Base-by-base conservation (phyloP, 495 filamentous ascomycete genomes). In the Aspergillus heteromorphus region DNA sequence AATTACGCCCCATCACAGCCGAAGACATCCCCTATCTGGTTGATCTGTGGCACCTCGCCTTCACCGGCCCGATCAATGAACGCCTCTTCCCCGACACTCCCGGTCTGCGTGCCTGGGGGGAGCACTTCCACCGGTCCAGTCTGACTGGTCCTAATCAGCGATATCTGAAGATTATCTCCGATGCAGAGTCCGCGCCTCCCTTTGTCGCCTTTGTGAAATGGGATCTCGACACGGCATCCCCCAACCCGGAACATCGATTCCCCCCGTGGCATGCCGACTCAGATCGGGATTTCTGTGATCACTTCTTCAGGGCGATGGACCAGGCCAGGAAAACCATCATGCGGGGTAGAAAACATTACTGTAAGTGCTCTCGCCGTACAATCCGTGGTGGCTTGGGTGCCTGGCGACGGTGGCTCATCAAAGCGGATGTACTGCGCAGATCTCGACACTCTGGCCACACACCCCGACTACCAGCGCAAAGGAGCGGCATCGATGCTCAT, bases 401-500 rank as follows among this genome's bases (percentile, higher is more conserved):
- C n/a, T n/a, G n/a, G n/a, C n/a, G n/a, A n/a, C n/a, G n/a, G n/a
- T n/a, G n/a, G n/a, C n/a, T n/a, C n/a, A n/a, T n/a, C n/a, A n/a
- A n/a, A n/a, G n/a, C n/a, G n/a, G n/a, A n/a, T n/a, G n/a, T n/a
- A n/a, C n/a, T n/a, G 2, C 11, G 13, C 20, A 69, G 68, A 62
- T 48, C 73, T 81, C 34, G 69, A 75, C 56, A 69, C 77, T 19
- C 55, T 83, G 7, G 65, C 70, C 13, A 73, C 72, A 20, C 68
- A 75, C 34, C 78, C 76, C 1, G 61, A 66, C 14, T 71, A 74
- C 42, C 70, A 72, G 51, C 58, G 73, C 4, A 62, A 69, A 40
- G 78, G 79, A 1, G 80, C 80, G 0, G 78, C 72, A 6, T 64
- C 63, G 3, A 65, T 74, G 51, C 69, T 81, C 1, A 60, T 78